These are phyloP conservation scores for Aureobasidium sp. DNA, from an alignment of 2,329 filamentous ascomycete genomes.

Conservation along the genomic window DNA sequence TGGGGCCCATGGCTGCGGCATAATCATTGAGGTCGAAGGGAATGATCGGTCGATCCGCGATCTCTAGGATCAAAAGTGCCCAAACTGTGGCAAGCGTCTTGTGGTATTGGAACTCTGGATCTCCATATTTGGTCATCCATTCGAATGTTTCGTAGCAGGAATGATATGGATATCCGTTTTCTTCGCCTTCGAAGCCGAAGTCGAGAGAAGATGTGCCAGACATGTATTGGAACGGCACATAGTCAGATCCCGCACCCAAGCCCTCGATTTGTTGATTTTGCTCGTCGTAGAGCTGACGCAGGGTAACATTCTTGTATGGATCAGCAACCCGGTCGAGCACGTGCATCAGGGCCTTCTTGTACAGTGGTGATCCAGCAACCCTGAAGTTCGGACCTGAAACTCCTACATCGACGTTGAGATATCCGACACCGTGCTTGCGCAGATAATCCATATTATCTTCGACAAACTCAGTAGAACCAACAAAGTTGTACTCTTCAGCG, in stretches of 20 bases:
- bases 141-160: conserved; percentile 87
- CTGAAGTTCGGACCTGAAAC: conserved; percentile 68
- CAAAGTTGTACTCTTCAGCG: conserved; percentile 82
- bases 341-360: conserved; percentile 62
- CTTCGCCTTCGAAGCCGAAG: conserved; percentile 62
- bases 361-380: conserved; percentile 74
- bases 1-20: conserved; percentile 55
- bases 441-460: conserved; percentile 72
- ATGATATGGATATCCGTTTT: conserved; percentile 59
- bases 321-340: conserved; percentile 70
- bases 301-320: conserved; percentile 61
- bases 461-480: conserved; percentile 91
- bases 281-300: conserved; percentile 70
- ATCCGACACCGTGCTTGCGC: conserved; percentile 69
- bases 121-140: conserved; percentile 72
- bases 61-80: conserved; percentile 74
- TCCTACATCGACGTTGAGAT: conserved; percentile 84
- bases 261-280: conserved; percentile 55
- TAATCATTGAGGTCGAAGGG: conserved; percentile 77
- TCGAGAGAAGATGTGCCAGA: conserved; percentile 84
- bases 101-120: conserved; percentile 75
- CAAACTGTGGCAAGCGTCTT: conserved; percentile 70
- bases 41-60: conserved; percentile 71
- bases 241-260: conserved; percentile 71
- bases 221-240: conserved; percentile 84